phyloP scores from a whole-genome alignment of 257 asterid genomes.

The Solanum dulcamara region DNA sequence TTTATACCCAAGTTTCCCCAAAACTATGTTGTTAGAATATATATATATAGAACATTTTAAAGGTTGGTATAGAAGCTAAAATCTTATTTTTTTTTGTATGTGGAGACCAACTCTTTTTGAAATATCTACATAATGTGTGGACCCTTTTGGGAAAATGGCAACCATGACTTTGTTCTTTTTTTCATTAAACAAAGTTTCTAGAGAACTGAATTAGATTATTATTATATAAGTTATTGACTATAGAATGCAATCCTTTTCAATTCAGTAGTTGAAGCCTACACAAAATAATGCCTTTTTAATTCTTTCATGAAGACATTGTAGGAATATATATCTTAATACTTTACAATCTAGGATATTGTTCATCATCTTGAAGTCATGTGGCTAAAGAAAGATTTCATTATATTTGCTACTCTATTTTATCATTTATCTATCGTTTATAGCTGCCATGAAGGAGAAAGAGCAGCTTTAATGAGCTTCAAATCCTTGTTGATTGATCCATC shows the following conservation, averaged over 20 bases:
- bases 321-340: background rate
- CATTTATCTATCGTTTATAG: background rate
- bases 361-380: background rate
- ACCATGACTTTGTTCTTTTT: background rate
- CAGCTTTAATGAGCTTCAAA: background rate
- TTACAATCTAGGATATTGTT: background rate
- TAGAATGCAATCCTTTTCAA: background rate
- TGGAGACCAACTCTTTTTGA: too few species aligned
- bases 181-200: background rate
- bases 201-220: background rate
- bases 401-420: background rate
- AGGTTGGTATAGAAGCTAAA: background rate
- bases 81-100: too few species aligned
- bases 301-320: background rate
- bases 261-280: background rate
- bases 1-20: too few species aligned
- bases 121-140: background rate
- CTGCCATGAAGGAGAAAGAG: background rate
- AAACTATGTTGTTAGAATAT: too few species aligned
- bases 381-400: background rate
- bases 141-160: background rate
- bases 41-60: background rate
- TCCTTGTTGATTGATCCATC: constrained; percentile 3
- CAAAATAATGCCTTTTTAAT: background rate
- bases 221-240: background rate